Percentiles rank a stretch among this genome's conserved stretches.
Evolutionary conservation across 2,329 filamentous ascomycete species (phyloP).

Genomic region (Colletotrichum agaves): DNA sequence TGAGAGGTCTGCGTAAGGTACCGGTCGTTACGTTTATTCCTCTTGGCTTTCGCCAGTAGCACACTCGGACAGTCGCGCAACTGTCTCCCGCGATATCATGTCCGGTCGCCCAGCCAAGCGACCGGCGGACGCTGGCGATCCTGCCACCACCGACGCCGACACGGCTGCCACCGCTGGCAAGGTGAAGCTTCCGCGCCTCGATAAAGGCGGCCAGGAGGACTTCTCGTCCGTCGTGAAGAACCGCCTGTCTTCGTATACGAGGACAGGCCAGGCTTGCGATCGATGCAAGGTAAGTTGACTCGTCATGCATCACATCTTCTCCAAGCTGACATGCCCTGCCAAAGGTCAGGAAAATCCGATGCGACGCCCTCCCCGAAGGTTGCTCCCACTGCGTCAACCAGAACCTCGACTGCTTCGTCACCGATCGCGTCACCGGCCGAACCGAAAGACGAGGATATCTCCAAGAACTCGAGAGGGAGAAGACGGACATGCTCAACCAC

Average conservation of each 20-base stretch:
- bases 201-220: constrained; percentile 57
- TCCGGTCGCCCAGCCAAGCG: constrained; percentile 57
- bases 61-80: not conserved
- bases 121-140: constrained; percentile 52
- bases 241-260: constrained; percentile 64
- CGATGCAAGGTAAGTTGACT: constrained; percentile 78
- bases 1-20: not conserved
- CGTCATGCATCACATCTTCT: not conserved
- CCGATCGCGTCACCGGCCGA: constrained; percentile 85
- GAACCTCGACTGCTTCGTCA: constrained; percentile 82
- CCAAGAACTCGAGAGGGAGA: constrained; percentile 79
- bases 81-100: constrained; percentile 19
- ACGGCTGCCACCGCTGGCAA: constrained; percentile 45
- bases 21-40: not conserved
- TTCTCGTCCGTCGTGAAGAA: constrained; percentile 68
- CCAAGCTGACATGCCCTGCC: not conserved
- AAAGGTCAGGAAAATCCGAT: constrained; percentile 86
- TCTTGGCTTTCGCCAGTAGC: not conserved
- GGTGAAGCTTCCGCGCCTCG: constrained; percentile 61
- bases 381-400: constrained; percentile 85
- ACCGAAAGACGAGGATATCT: constrained; percentile 83
- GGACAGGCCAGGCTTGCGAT: constrained; percentile 88
- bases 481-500: constrained; percentile 72
- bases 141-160: constrained; percentile 40
- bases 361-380: constrained; percentile 82